phyloP scores from a whole-genome alignment of 306 rosid genomes.

The Lablab purpureus region DNA sequence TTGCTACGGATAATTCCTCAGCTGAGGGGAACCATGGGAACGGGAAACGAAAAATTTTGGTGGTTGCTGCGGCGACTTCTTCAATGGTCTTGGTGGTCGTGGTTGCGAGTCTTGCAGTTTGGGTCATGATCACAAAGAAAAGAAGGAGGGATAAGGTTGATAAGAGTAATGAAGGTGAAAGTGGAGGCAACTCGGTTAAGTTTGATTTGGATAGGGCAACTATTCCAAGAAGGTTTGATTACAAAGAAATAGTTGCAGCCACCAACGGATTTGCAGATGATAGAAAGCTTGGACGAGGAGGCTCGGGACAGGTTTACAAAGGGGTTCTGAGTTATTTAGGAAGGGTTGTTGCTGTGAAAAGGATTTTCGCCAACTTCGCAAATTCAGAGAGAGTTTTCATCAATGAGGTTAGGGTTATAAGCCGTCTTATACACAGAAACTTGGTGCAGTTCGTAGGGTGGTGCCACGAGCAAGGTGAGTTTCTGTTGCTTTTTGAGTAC shows the following conservation, averaged over 20 bases:
- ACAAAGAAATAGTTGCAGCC: slow-evolving; percentile 51
- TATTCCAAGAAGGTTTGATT: slow-evolving; percentile 52
- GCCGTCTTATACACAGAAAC: slow-evolving; percentile 57
- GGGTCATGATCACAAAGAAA: slow-evolving; percentile 17
- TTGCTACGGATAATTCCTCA: background rate
- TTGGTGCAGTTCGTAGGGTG: slow-evolving; percentile 60
- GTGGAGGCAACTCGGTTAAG: background rate
- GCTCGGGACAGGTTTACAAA: slow-evolving; percentile 58
- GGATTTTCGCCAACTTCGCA: slow-evolving; percentile 44
- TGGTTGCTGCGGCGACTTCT: slow-evolving; percentile 12
- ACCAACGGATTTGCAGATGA: slow-evolving; percentile 50
- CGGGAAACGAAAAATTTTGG: background rate
- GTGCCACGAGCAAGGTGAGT: slow-evolving; percentile 56
- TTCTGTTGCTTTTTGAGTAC: slow-evolving; percentile 37
- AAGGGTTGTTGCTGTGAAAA: slow-evolving; percentile 57
- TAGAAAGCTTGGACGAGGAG: slow-evolving; percentile 62
- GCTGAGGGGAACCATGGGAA: background rate
- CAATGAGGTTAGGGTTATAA: slow-evolving; percentile 56
- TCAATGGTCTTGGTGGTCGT: slow-evolving; percentile 16
- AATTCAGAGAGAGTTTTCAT: slow-evolving; percentile 45
- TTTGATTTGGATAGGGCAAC: slow-evolving; percentile 50
- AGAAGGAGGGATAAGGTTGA: slow-evolving; percentile 23
- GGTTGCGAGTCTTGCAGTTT: slow-evolving; percentile 1
- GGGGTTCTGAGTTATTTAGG: slow-evolving; percentile 42
- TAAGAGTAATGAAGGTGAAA: background rate